Percentiles rank a stretch among this genome's conserved stretches.
phyloP scores from a whole-genome alignment of 176 grass and related monocot genomes.

The Juncus effusus region DNA sequence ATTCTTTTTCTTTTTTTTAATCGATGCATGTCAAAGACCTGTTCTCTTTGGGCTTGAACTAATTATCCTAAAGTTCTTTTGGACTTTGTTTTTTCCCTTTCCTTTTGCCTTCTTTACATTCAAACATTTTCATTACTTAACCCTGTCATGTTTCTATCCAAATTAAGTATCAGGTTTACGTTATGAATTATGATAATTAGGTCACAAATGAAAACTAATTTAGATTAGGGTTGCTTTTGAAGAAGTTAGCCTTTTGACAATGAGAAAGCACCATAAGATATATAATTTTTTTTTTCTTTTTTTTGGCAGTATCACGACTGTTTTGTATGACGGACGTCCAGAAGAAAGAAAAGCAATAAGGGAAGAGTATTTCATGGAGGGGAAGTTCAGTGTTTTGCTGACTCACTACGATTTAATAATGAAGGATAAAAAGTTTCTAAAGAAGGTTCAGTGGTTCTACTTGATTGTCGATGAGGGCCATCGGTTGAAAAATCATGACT shows the following conservation, averaged over 20 bases:
- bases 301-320: conserved; percentile 61
- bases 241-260: too few species aligned
- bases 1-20: conserved; percentile 14
- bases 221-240: too few species aligned
- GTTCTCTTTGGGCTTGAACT: neutral
- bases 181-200: neutral
- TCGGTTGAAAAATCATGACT: conserved; percentile 99
- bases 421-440: conserved; percentile 97
- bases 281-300: conserved; percentile 3
- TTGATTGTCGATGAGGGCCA: conserved; percentile 98
- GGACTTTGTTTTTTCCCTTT: neutral
- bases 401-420: conserved; percentile 99
- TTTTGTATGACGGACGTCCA: conserved; percentile 96
- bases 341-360: conserved; percentile 88
- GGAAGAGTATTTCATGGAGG: conserved; percentile 64
- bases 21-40: conserved; percentile 5
- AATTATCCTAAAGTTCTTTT: neutral
- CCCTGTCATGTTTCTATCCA: neutral
- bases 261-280: too few species aligned
- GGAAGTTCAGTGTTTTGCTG: conserved; percentile 87
- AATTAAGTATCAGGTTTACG: neutral
- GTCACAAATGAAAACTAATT: neutral
- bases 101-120: conserved; percentile 1
- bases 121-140: neutral
- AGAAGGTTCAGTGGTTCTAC: conserved; percentile 95